Percentiles rank a stretch among this genome's conserved stretches.
Evolutionary conservation across 2,329 filamentous ascomycete species (phyloP).

Genomic region (Davidsoniella australis): DNA sequence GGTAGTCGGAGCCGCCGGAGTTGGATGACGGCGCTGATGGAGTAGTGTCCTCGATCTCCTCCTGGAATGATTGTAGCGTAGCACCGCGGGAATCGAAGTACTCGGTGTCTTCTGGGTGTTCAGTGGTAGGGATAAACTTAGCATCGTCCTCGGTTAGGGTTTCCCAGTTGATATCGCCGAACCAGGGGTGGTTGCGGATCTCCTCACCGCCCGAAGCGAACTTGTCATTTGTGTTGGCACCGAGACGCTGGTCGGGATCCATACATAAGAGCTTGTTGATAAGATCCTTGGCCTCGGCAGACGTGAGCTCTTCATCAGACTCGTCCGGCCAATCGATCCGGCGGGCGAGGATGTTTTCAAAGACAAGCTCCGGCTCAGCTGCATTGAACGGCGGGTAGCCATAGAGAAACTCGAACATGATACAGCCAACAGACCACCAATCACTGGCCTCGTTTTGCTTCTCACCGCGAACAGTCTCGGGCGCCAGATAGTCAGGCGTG

Average conservation of each 20-base stretch:
- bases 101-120: conserved; percentile 93
- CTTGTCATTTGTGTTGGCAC: conserved; percentile 71
- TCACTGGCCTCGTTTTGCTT: conserved; percentile 96
- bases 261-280: conserved; percentile 84
- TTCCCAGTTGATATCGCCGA: conserved; percentile 74
- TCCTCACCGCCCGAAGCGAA: conserved; percentile 74
- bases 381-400: conserved; percentile 91
- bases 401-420: conserved; percentile 89
- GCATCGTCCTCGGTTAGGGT: conserved; percentile 86
- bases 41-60: conserved; percentile 81
- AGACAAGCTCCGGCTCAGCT: conserved; percentile 75
- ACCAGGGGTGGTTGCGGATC: conserved; percentile 81
- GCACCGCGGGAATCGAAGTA: conserved; percentile 91
- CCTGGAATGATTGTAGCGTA: conserved; percentile 77
- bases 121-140: conserved; percentile 80
- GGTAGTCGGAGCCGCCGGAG: conserved; percentile 48
- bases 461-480: conserved; percentile 87
- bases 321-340: conserved; percentile 87
- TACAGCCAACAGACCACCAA: conserved; percentile 99
- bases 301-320: conserved; percentile 54
- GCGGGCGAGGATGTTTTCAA: conserved; percentile 84
- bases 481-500: conserved; percentile 90
- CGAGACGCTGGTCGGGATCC: conserved; percentile 65
- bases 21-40: conserved; percentile 52
- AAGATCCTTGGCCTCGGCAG: conserved; percentile 77